Base-by-base conservation (phyloP, 2,329 filamentous ascomycete genomes). In the Penicillium brasilianum region DNA sequence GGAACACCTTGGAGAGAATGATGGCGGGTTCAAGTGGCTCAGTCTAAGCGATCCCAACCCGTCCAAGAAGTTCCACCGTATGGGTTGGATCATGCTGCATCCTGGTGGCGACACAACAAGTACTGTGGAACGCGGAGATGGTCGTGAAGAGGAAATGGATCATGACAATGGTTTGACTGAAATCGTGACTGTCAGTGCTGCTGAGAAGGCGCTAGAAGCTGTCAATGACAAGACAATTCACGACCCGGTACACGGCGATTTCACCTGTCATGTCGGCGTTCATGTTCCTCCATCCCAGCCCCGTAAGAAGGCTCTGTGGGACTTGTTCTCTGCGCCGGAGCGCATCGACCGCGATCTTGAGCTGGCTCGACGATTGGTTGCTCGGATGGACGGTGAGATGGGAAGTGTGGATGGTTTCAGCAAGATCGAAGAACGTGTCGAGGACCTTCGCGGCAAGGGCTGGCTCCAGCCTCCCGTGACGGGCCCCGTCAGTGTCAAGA, bases 181-280 rank as follows among this genome's bases (percentile, higher is more conserved):
- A n/a, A 71, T 71, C 18, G 66, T 57, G 25, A 71, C 67, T 20
- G 55, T 72, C 22, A 77, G 74, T 36, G 90, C 90, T 2, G 92
- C 93, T 0, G 91, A 97, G 49, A 94, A 91, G 72, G 94, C 94
- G 1, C 84, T 97, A 0, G 92, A 95, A 63, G 92, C 93, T n/a
- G 90, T 99, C 70, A 98, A 99, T 71, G 92, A 93, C 68, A 98
- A 99, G 82, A 97, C 93, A 0, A 96, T 99, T 63, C 92, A 96
- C 71, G 95, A 99, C 73, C 90, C 96, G 67, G 88, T 90, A 51
- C 90, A 94, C 55, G 95, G 95, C 43, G 95, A 99, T 75, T 99
- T 99, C 76, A 94, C 94, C 32, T 97, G 95, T 74, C 95, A 99
- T 72, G 95, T 98, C 53, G 95, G 95, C 61, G 91, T 99, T 22